phyloP scores from a whole-genome alignment of 305 asterid species.

The Caryopteris hybrid region DNA sequence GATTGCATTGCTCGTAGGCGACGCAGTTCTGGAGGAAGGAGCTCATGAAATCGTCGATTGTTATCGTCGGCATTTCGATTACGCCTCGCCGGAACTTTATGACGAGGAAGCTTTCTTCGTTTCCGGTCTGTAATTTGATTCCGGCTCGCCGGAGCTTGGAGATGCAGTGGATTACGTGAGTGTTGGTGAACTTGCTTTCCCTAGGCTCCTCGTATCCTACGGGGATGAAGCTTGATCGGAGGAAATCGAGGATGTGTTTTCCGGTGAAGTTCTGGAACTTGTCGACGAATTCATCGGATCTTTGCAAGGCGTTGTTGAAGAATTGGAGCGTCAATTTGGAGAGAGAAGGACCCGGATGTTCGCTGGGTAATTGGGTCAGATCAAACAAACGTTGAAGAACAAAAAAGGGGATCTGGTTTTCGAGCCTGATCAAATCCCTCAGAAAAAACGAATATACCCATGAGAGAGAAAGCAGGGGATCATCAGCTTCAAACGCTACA shows the following conservation, averaged over 20 bases:
- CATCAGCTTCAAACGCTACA: conserved; percentile 50
- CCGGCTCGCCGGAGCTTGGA: conserved; percentile 75
- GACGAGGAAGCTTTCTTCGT: conserved; percentile 51
- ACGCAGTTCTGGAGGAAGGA: conserved; percentile 70
- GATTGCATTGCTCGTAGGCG: conserved; percentile 83
- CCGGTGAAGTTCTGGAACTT: conserved; percentile 32
- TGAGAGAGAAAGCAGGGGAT: conserved; percentile 60
- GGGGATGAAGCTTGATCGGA: conserved; percentile 65
- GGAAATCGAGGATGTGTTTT: conserved; percentile 71
- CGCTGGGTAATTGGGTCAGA: conserved; percentile 33
- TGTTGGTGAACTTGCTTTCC: conserved; percentile 4
- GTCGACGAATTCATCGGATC: conserved; percentile 36
- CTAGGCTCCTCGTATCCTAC: conserved; percentile 27
- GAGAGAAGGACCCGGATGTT: conserved; percentile 36
- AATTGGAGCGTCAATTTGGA: conserved; percentile 38
- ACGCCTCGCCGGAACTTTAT: conserved; percentile 52
- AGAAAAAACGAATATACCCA: conserved; percentile 67
- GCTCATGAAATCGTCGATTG: conserved; percentile 74
- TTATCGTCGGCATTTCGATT: conserved; percentile 65
- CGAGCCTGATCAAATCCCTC: conserved; percentile 68
- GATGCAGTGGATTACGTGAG: conserved; percentile 55
- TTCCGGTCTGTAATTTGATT: conserved; percentile 33
- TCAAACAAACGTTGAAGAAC: conserved; percentile 55
- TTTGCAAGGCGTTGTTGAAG: conserved; percentile 49
- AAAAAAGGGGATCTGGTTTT: conserved; percentile 82